Evolutionary conservation across 305 asterid genomes (phyloP).

Genomic region (Solanum hybrid): DNA sequence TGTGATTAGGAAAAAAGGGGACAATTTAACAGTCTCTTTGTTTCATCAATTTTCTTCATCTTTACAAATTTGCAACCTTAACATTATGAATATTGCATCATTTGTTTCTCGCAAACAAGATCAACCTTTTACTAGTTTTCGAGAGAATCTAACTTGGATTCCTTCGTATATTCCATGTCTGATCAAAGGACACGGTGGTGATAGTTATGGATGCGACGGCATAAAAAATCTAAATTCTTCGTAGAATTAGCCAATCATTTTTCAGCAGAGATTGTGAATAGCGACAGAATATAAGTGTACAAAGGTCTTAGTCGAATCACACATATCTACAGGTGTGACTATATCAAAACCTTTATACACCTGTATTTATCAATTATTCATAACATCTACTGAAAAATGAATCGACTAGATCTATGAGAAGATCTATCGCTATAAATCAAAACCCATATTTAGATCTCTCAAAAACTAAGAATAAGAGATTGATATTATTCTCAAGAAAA

Average conservation of each 20-base stretch:
- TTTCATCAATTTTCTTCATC: not conserved
- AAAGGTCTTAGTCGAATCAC: not conserved
- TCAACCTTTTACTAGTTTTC: not conserved
- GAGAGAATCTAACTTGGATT: not conserved
- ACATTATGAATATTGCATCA: not conserved
- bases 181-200: not conserved
- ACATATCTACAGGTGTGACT: too few relatives aligned
- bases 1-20: not conserved
- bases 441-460: not conserved
- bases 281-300: not conserved
- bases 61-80: not conserved
- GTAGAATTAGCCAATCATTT: not conserved
- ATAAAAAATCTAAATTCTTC: too few relatives aligned
- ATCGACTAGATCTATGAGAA: not conserved
- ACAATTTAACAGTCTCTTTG: not conserved
- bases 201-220: too few relatives aligned
- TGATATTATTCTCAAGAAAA: not conserved
- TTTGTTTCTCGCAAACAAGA: not conserved
- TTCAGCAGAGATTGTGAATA: not conserved
- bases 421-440: not conserved
- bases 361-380: too few relatives aligned
- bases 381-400: too few relatives aligned
- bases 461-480: not conserved
- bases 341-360: not conserved
- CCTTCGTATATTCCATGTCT: not conserved